Conservation (phyloP, 2,329 filamentous ascomycete genomes). For the Fonsecaea monophora region DNA sequence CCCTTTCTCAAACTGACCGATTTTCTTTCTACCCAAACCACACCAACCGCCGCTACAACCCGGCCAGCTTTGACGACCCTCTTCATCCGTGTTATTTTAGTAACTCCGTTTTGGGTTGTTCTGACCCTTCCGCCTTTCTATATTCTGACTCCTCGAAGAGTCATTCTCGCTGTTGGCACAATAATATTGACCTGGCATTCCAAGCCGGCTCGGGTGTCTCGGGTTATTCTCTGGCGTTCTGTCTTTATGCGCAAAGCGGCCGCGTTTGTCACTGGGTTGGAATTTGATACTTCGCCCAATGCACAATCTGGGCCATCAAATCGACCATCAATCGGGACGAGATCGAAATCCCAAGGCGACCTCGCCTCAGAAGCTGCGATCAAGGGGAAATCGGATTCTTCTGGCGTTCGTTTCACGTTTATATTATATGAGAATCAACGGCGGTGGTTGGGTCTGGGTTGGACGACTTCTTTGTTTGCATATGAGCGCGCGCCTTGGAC, state of each 20-base stretch:
- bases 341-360: constrained; percentile 52
- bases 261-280: constrained; percentile 78
- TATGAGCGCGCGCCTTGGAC: constrained; percentile 94
- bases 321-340: constrained; percentile 38
- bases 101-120: constrained; percentile 86
- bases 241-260: constrained; percentile 72
- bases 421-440: constrained; percentile 96
- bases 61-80: constrained; percentile 86
- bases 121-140: constrained; percentile 82
- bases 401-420: constrained; percentile 94
- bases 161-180: constrained; percentile 86
- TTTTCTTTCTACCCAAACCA: constrained; percentile 88
- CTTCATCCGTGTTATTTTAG: constrained; percentile 84
- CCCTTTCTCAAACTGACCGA: constrained; percentile 88
- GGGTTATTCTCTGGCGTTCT: constrained; percentile 90
- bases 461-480: constrained; percentile 88
- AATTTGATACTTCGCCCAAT: constrained; percentile 63
- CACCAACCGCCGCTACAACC: constrained; percentile 88
- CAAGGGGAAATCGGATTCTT: constrained; percentile 57
- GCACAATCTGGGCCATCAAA: constrained; percentile 34
- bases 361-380: constrained; percentile 56
- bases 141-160: constrained; percentile 83
- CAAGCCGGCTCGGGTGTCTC: constrained; percentile 79
- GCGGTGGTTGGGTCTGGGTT: constrained; percentile 91
- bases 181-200: constrained; percentile 91